These are phyloP conservation scores for Rhytidhysteron rufulum DNA, from an alignment of 2,329 filamentous ascomycete genomes.

Conservation along the genomic window DNA sequence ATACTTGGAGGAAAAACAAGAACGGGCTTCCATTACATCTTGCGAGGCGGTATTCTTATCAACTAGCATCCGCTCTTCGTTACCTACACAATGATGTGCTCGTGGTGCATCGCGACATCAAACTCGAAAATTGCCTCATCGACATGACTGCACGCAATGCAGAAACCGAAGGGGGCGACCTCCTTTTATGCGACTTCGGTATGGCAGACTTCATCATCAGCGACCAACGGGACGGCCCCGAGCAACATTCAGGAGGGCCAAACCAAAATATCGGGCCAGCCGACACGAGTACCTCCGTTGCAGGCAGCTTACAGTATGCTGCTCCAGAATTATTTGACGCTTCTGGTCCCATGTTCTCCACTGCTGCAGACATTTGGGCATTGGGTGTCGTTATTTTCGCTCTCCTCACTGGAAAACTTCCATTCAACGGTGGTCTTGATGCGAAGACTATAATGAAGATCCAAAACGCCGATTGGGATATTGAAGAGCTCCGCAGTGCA, in stretches of 20 bases:
- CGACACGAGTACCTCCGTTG: conserved; percentile 54
- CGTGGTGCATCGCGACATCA: conserved; percentile 65
- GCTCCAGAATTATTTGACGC: conserved; percentile 47
- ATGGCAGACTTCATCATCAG: conserved; percentile 64
- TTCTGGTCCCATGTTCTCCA: conserved; percentile 40
- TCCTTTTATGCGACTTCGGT: conserved; percentile 66
- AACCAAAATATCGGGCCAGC: conserved; percentile 50
- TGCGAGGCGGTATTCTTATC: conserved; percentile 59
- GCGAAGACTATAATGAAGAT: conserved; percentile 59
- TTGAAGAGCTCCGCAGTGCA: conserved; percentile 44
- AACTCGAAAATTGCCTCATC: conserved; percentile 65
- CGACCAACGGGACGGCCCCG: conserved; percentile 49
- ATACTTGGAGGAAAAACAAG: conserved; percentile 42
- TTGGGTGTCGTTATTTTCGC: conserved; percentile 62
- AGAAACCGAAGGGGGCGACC: conserved; percentile 48
- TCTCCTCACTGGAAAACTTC: conserved; percentile 57
- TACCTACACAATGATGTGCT: conserved; percentile 66
- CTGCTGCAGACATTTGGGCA: conserved; percentile 64
- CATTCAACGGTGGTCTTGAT: conserved; percentile 59
- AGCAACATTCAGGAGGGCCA: conserved; percentile 42
- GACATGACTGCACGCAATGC: conserved; percentile 50
- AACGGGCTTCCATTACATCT: conserved; percentile 48
- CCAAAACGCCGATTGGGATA: conserved; percentile 56
- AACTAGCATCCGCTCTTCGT: conserved; percentile 60
- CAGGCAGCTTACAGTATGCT: conserved; percentile 57